Conservation (phyloP, 176 grass and related monocot genomes). For the Elymus sibiricus region DNA sequence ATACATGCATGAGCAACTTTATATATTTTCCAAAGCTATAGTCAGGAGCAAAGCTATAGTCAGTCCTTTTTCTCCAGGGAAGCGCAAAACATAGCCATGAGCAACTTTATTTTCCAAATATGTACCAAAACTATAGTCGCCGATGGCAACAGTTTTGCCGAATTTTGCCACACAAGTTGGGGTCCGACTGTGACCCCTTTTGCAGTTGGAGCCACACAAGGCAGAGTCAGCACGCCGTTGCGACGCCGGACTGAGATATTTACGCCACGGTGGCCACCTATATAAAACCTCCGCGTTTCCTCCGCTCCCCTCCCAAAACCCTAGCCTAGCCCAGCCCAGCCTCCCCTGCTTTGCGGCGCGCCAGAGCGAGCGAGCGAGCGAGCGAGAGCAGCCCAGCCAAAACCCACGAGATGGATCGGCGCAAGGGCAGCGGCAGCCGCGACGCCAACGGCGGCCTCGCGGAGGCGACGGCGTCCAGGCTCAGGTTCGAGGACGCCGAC, state of each 20-base stretch:
- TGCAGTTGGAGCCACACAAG: neutral
- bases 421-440: slow-evolving; percentile 18
- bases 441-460: slow-evolving; percentile 44
- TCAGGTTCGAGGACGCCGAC: slow-evolving; percentile 35
- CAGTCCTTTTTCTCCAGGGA: too few relatives aligned
- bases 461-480: slow-evolving; percentile 51
- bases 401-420: slow-evolving; percentile 22
- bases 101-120: neutral
- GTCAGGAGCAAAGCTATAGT: too few relatives aligned
- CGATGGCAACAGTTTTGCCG: neutral
- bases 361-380: neutral
- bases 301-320: slow-evolving; percentile 36
- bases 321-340: slow-evolving; percentile 13
- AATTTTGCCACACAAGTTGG: neutral
- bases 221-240: neutral
- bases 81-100: neutral
- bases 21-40: too few relatives aligned
- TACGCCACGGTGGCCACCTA: slow-evolving; percentile 3
- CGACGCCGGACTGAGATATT: slow-evolving; percentile 5
- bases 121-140: neutral
- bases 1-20: too few relatives aligned
- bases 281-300: slow-evolving; percentile 28
- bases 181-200: neutral
- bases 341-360: slow-evolving; percentile 49
- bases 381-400: neutral